phyloP scores from a whole-genome alignment of 2,329 filamentous ascomycete genomes.

The Stenocarpella maydis region DNA sequence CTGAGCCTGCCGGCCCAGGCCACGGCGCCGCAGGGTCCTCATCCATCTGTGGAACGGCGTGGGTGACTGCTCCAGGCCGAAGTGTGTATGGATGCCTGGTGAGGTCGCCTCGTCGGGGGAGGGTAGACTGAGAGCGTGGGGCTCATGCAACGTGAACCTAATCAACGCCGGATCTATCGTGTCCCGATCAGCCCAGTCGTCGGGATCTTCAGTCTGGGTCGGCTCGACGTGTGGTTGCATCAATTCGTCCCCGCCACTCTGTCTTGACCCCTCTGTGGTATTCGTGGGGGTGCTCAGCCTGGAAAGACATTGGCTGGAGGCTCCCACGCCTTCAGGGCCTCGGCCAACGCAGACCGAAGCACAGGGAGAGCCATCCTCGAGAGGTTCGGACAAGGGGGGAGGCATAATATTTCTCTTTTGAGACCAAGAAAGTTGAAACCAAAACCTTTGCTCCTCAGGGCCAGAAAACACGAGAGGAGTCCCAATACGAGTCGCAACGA shows the following conservation, averaged over 20 bases:
- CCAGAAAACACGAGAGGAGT: constrained; percentile 6
- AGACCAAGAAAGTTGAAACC: constrained; percentile 28
- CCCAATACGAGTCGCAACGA: constrained; percentile 26
- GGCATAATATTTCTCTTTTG: constrained; percentile 30
- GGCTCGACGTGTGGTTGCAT: not conserved
- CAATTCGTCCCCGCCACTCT: not conserved
- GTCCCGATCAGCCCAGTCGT: constrained; percentile 33
- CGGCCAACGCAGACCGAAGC: constrained; percentile 31
- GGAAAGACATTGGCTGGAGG: not conserved
- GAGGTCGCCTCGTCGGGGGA: not conserved
- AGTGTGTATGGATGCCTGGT: not conserved
- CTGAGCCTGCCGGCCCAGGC: constrained; percentile 52
- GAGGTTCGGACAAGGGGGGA: constrained; percentile 26
- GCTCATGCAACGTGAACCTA: constrained; percentile 32
- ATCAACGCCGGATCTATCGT: constrained; percentile 32
- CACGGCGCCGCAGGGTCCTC: constrained; percentile 70
- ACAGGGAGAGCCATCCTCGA: constrained; percentile 23
- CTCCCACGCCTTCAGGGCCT: not conserved
- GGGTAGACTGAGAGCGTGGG: constrained; percentile 12
- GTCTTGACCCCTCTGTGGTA: not conserved
- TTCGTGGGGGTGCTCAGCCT: constrained; percentile 1
- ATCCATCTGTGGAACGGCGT: constrained; percentile 77
- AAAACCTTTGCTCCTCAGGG: constrained; percentile 28
- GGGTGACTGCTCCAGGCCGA: constrained; percentile 7
- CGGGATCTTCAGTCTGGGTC: constrained; percentile 11